These are phyloP conservation scores for Pisolithus tinctorius DNA, from an alignment of 768 basidiomycete species.

Conservation along the genomic window DNA sequence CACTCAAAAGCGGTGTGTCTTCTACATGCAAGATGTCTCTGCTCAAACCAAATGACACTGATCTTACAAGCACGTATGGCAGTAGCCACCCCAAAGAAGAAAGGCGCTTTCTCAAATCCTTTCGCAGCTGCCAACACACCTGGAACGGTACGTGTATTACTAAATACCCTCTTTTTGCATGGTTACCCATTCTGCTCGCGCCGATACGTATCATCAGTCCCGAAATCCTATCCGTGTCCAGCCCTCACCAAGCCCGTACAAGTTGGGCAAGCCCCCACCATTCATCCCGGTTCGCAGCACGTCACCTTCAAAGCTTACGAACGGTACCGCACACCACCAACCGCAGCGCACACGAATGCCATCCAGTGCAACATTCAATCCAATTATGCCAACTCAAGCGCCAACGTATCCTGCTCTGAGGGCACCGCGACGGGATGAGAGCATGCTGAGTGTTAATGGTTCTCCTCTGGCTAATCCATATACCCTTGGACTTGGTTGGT, in stretches of 20 bases:
- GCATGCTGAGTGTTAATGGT: slow-evolving; percentile 75
- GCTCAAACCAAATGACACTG: slow-evolving; percentile 4
- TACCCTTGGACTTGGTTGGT: slow-evolving; percentile 57
- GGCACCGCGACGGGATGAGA: slow-evolving; percentile 67
- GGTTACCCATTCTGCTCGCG: background rate
- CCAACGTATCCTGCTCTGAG: slow-evolving; percentile 45
- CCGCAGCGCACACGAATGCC: slow-evolving; percentile 37
- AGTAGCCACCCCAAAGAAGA: slow-evolving; percentile 48
- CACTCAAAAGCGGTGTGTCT: slow-evolving; percentile 53
- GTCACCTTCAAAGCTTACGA: slow-evolving; percentile 44
- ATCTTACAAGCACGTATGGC: slow-evolving; percentile 35
- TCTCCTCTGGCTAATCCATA: slow-evolving; percentile 79
- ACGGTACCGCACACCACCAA: slow-evolving; percentile 16
- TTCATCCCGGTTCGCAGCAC: slow-evolving; percentile 34
- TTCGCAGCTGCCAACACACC: slow-evolving; percentile 38
- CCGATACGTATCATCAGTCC: slow-evolving; percentile 21
- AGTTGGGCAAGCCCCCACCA: slow-evolving; percentile 18
- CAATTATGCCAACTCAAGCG: slow-evolving; percentile 41
- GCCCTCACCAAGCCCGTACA: slow-evolving; percentile 32
- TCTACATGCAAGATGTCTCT: background rate
- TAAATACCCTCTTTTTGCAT: background rate
- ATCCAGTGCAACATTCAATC: slow-evolving; percentile 67
- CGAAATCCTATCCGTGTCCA: slow-evolving; percentile 23
- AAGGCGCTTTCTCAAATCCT: slow-evolving; percentile 42
- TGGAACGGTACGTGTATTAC: slow-evolving; percentile 26